phyloP scores from a whole-genome alignment of 495 filamentous ascomycete genomes.

The Tuber borchii region DNA sequence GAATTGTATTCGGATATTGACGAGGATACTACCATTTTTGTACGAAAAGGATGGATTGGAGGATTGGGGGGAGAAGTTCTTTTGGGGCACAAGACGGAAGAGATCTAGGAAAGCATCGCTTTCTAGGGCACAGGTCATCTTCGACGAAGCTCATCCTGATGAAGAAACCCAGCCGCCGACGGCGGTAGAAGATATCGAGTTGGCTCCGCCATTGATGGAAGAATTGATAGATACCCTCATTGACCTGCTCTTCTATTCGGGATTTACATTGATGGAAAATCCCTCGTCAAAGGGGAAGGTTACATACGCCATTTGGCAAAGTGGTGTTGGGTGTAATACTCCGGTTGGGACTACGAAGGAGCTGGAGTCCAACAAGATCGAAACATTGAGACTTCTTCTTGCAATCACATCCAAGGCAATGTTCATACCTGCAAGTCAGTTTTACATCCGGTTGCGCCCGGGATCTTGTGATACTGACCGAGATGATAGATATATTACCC shows the following conservation, averaged over 20 bases:
- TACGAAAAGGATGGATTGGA: slow-evolving; percentile 86
- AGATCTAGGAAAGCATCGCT: slow-evolving; percentile 50
- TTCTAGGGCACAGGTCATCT: slow-evolving; percentile 67
- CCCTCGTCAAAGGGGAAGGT: slow-evolving; percentile 63
- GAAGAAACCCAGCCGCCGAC: slow-evolving; percentile 48
- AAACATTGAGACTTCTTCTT: slow-evolving; percentile 79
- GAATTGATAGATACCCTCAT: slow-evolving; percentile 86
- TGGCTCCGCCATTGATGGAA: slow-evolving; percentile 81
- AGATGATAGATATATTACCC: slow-evolving; percentile 57
- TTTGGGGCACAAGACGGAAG: slow-evolving; percentile 74
- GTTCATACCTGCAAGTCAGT: slow-evolving; percentile 75
- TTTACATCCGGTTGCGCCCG: background rate
- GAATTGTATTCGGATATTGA: slow-evolving; percentile 89
- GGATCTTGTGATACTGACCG: slow-evolving; percentile 14
- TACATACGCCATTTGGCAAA: slow-evolving; percentile 94
- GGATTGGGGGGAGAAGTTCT: slow-evolving; percentile 84
- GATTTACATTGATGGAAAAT: slow-evolving; percentile 68
- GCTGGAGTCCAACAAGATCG: slow-evolving; percentile 82
- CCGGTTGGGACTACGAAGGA: slow-evolving; percentile 81
- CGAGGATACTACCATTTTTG: slow-evolving; percentile 82
- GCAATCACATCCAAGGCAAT: slow-evolving; percentile 83
- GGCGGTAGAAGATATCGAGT: slow-evolving; percentile 60
- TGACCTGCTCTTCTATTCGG: slow-evolving; percentile 85
- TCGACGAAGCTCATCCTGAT: slow-evolving; percentile 64
- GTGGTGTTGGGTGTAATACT: slow-evolving; percentile 90